Evolutionary conservation across 306 rosid genomes (phyloP), one percentile per base, ranked within the genome.

Genomic region (Vigna hirtella): DNA sequence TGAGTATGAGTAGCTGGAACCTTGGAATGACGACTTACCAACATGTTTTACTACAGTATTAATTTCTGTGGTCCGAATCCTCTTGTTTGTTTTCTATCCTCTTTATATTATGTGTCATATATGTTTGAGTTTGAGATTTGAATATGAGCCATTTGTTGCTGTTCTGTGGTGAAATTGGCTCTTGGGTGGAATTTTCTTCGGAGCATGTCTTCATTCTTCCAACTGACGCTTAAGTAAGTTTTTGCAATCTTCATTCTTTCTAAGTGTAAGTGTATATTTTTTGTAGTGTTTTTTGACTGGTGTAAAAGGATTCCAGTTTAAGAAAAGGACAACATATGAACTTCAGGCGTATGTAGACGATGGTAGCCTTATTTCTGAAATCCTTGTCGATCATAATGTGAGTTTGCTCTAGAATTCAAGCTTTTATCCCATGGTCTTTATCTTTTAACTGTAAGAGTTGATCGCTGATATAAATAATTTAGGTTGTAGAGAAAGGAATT

Each of bases 281-380:
- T 81, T 81, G 89, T 18, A 95, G 98, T 91, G 97, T 80, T 85
- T 91, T 85, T 82, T 95, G 89, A 92, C 98, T 70, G 98, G 96
- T 28, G 97, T 95, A 55, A 95, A 95, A 84, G 85, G 90, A 36
- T 95, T 95, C 88, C 96, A 87, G 52, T 95, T 77, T 79, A 89
- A 74, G 85, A 76, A 38, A 63, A 80, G 92, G 84, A 56, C 84
- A 75, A 82, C 88, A 40, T 95, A 88, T 49, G 95, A 95, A 52
- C 98, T 95, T 74, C 88, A 38, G 78, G 97, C 72, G 42, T 92
- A 88, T 79, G 87, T 95, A 50, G 98, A 95, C 70, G 98, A 95
- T 59, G 98, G 98, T 40, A 90, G 97, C 79, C 93, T 95, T 84
- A 95, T 95, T 70, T 79, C 90, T 32, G 97, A 92, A 90, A 83